A percentile compares a stretch with the other conserved stretches of the same genome.
Conservation (phyloP, 2,329 filamentous ascomycete species). For the Onygena corvina region DNA sequence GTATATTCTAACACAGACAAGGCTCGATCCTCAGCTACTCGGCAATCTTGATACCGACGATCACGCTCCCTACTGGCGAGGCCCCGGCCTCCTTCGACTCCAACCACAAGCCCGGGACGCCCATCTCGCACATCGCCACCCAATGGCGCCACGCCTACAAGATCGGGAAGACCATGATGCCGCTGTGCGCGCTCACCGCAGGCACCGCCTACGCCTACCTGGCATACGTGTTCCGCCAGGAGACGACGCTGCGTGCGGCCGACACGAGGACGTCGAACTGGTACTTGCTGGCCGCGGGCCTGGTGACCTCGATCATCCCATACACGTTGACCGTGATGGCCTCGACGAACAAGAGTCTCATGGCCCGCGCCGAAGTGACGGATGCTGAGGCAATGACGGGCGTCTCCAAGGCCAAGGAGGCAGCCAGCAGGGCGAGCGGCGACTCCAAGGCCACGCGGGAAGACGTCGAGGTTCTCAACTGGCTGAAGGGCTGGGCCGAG, state of each 20-base stretch:
- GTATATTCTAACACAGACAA: neutral
- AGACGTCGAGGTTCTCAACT: slow-evolving; percentile 14
- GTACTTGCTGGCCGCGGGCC: slow-evolving; percentile 21
- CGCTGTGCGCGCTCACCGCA: slow-evolving; percentile 42
- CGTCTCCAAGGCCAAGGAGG: slow-evolving; percentile 14
- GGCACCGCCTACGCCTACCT: slow-evolving; percentile 39
- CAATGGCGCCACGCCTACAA: slow-evolving; percentile 28
- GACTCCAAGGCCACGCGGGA: slow-evolving; percentile 13
- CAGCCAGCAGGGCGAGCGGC: slow-evolving; percentile 6
- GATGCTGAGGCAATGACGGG: slow-evolving; percentile 15
- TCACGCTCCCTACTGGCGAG: slow-evolving; percentile 11
- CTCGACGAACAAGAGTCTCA: slow-evolving; percentile 21
- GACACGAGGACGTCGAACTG: slow-evolving; percentile 12
- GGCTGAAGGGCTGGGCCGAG: slow-evolving; percentile 14
- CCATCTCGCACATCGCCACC: slow-evolving; percentile 20
- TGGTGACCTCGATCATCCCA: slow-evolving; percentile 26
- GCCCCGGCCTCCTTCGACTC: slow-evolving; percentile 13
- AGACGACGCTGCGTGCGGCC: slow-evolving; percentile 10
- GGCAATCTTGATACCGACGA: slow-evolving; percentile 12
- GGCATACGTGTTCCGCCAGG: slow-evolving; percentile 19
- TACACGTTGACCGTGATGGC: slow-evolving; percentile 24
- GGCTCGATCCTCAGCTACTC: slow-evolving; percentile 14
- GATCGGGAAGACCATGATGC: slow-evolving; percentile 43
- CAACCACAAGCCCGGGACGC: slow-evolving; percentile 11
- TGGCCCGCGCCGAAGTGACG: slow-evolving; percentile 20